Conservation (phyloP, 129 eudicot genomes). For the Heracleum sosnowskyi region DNA sequence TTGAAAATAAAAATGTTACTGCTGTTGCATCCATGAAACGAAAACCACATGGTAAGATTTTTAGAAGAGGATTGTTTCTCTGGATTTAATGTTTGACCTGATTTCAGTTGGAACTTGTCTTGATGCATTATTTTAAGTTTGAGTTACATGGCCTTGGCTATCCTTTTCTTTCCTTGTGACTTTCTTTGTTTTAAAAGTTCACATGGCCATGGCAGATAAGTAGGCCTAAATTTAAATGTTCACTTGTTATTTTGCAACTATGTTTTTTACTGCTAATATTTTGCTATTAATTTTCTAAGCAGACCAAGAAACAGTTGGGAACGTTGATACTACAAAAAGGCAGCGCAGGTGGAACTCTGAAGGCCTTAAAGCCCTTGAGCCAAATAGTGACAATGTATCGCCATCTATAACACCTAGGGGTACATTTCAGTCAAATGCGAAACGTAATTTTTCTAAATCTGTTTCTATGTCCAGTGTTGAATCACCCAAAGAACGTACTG, state of each 20-base stretch:
- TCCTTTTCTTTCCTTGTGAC: neutral
- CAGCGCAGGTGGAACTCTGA: slow-evolving; percentile 53
- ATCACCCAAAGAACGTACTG: slow-evolving; percentile 53
- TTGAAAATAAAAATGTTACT: slow-evolving; percentile 30
- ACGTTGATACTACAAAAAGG: slow-evolving; percentile 42
- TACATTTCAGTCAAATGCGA: slow-evolving; percentile 18
- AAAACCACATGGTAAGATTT: slow-evolving; percentile 53
- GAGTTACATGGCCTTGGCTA: neutral
- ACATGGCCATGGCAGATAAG: neutral
- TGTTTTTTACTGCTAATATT: neutral
- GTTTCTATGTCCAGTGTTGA: slow-evolving; percentile 30
- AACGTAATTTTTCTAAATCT: slow-evolving; percentile 24
- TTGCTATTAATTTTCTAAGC: neutral
- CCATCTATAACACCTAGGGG: slow-evolving; percentile 38
- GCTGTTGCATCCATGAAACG: slow-evolving; percentile 37
- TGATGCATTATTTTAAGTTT: neutral
- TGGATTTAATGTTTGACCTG: neutral
- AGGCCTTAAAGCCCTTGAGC: slow-evolving; percentile 22
- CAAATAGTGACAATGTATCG: slow-evolving; percentile 22
- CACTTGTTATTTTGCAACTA: too few species aligned
- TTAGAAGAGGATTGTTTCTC: neutral
- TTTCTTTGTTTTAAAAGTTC: too few species aligned
- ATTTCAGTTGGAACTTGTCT: neutral
- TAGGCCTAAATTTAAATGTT: too few species aligned
- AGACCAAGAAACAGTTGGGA: slow-evolving; percentile 49